Base-by-base conservation (phyloP, 352 stramenopile species). In the Phytophthora europaea region DNA sequence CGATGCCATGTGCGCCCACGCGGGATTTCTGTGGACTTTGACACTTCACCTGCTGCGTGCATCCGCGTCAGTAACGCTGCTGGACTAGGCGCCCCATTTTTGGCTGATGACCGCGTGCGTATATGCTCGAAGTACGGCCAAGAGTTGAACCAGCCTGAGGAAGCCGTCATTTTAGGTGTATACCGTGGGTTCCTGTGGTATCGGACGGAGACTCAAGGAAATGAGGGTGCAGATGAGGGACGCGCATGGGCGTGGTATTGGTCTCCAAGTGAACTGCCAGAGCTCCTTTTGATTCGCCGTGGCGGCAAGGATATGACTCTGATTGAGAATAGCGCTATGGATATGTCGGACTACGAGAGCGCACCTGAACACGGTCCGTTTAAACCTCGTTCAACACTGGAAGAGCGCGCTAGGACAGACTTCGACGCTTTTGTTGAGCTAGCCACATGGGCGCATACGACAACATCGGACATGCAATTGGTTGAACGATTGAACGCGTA, bases 191-290 rank as follows among this genome's bases (percentile, higher is more conserved):
- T 90, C 38, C 71, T 99, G 16, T 99, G 96, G 88, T 99, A 99
- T 53, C 85, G 89, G 20, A 96, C 98, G 12, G 94, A 99, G 69
- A 98, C 94, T 10, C 97, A 99, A 78, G 98, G 98, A 61, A 98
- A 97, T 58, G 97, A 99, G 88, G 97, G 97, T 38, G 94, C 95
- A 9, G 91, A 97, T 48, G 91, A 97, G 95, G 92, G 87, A 45
- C 98, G 75, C 70, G 87, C 82, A 63, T 99, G 91, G 96, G 93
- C 95, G 6, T 99, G 97, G 97, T 99, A 98, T 72, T 99, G 96
- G 85, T 93, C 97, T 48, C 79, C 97, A 70, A 96, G 84, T 52
- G 98, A 99, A 65, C 81, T 99, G 1, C 72, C 78, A 1, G 91
- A 96, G 56, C 73, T 97, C 12, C 70, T 96, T 60, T 62, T 97